Percentiles rank a stretch among this genome's conserved stretches.
Conservation (phyloP, 2,329 filamentous ascomycete species). For the Botryotinia narcissicola region DNA sequence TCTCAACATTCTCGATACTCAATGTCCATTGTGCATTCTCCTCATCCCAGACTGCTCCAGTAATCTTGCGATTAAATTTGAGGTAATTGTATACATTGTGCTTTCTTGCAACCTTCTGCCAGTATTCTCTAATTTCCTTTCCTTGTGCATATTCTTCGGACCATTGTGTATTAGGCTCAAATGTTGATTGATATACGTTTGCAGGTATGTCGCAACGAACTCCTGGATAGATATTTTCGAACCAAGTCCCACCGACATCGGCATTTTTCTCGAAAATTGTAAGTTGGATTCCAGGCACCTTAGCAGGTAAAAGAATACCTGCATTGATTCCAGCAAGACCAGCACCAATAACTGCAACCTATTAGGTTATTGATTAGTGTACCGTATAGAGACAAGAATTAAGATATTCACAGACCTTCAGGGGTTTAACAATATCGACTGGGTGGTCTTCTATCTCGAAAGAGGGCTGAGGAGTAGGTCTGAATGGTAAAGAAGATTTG, state of each 20-base stretch:
- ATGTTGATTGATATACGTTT: slow-evolving; percentile 56
- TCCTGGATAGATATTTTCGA: slow-evolving; percentile 46
- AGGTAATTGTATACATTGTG: slow-evolving; percentile 61
- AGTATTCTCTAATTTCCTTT: slow-evolving; percentile 65
- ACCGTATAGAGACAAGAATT: not conserved
- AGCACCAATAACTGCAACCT: slow-evolving; percentile 53
- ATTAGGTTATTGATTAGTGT: not conserved
- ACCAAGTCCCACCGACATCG: slow-evolving; percentile 49
- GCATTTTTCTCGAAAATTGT: slow-evolving; percentile 52
- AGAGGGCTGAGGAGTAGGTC: slow-evolving; percentile 11
- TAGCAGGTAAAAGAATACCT: slow-evolving; percentile 63
- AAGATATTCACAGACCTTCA: slow-evolving; percentile 12
- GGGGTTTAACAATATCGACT: slow-evolving; percentile 8
- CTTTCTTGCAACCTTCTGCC: slow-evolving; percentile 60
- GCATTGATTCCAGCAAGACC: slow-evolving; percentile 63
- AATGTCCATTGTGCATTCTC: slow-evolving; percentile 51
- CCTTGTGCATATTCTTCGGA: slow-evolving; percentile 65
- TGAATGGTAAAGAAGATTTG: not conserved
- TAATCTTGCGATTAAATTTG: slow-evolving; percentile 54
- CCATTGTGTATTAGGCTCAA: slow-evolving; percentile 67
- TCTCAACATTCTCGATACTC: slow-evolving; percentile 41
- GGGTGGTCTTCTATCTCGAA: slow-evolving; percentile 23
- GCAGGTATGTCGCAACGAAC: slow-evolving; percentile 33
- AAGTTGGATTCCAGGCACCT: slow-evolving; percentile 56
- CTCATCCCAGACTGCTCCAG: slow-evolving; percentile 55